Evolutionary conservation across 305 asterid genomes (phyloP).

Genomic region (Striga hermonthica): DNA sequence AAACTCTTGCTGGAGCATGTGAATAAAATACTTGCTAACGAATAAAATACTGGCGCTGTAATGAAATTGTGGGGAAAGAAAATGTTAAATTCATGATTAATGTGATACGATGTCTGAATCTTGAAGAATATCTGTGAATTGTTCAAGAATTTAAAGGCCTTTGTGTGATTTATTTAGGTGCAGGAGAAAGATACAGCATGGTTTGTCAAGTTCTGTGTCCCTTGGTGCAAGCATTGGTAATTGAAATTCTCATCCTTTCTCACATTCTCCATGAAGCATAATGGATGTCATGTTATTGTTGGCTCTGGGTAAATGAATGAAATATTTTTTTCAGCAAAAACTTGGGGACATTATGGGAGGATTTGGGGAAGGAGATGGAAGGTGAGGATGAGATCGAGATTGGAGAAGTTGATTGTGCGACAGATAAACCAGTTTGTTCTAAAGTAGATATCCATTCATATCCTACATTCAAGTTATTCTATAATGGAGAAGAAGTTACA

Average conservation of each 20-base stretch:
- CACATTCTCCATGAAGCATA: too few relatives aligned
- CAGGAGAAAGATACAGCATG: constrained; percentile 92
- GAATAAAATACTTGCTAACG: too few relatives aligned
- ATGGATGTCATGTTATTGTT: too few relatives aligned
- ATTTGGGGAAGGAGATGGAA: constrained; percentile 87
- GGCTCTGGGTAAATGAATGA: too few relatives aligned
- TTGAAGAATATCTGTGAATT: constrained; percentile 2
- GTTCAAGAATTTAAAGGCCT: constrained; percentile 12
- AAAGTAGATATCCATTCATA: constrained; percentile 91
- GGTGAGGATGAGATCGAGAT: constrained; percentile 94
- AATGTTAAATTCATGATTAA: constrained; percentile 14
- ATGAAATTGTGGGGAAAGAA: not conserved
- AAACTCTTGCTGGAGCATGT: too few relatives aligned
- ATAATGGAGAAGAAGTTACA: constrained; percentile 84
- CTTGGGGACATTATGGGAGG: constrained; percentile 59
- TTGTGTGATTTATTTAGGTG: constrained; percentile 48
- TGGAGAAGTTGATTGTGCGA: constrained; percentile 87
- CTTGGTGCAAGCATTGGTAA: constrained; percentile 99
- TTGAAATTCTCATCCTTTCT: not conserved
- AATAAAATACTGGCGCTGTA: not conserved
- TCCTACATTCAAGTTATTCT: constrained; percentile 92
- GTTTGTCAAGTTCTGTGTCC: constrained; percentile 92
- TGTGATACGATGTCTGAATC: constrained; percentile 4
- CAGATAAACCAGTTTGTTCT: constrained; percentile 61
- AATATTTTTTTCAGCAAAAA: too few relatives aligned